Evolutionary conservation across 805 yeast genomes (phyloP), one percentile per base, ranked within the genome.

Genomic region (Wickerhamiella cacticola): DNA sequence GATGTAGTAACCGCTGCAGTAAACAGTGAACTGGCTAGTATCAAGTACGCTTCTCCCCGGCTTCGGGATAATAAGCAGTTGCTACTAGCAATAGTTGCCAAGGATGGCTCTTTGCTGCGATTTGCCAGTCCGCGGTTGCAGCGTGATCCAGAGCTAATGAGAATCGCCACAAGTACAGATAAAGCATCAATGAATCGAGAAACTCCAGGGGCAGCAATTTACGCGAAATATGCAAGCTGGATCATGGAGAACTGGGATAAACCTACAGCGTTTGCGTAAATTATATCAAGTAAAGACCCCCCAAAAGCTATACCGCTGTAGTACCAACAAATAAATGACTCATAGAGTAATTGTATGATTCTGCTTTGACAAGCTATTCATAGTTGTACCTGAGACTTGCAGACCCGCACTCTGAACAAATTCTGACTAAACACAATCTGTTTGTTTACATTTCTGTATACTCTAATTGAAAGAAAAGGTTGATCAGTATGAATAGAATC

Each of bases 401-500:
- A 31, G 36, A 31, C 36, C 36, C 36, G 36, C 36, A 31, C 6
- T 15, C 8, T 31, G 36, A 31, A 31, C 36, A 31, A 31, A 31
- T 15, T 10, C 36, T 31, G 36, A 31, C 36, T 31, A 31, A 31
- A 31, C 34, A 6, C 36, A 31, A n/a, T 10, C 16, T 31, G 24
- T 35, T 44, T 44, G 47, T 44, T 44, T 44, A 44, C 47, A 33
- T 44, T 41, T 35, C 35, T 26, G 25, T 28, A 18, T 6, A 7
- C 9, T 19, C 35, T 7, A 15, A 16, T 18, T 16, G 10, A 29
- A 12, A 16, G 16, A 10, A 24, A 18, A 41, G 5, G 5, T 12
- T 3, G 24, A 24, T n/a, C 24, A 29, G 22, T 13, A 44, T 44
- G 47, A 28, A 33, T 8, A 16, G 41, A 18, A 25, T 56, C 10